Evolutionary conservation across 1,139 yeast genomes (phyloP), one percentile per base, ranked within the genome.

Genomic region (Cylindricascospora bacillispora): DNA sequence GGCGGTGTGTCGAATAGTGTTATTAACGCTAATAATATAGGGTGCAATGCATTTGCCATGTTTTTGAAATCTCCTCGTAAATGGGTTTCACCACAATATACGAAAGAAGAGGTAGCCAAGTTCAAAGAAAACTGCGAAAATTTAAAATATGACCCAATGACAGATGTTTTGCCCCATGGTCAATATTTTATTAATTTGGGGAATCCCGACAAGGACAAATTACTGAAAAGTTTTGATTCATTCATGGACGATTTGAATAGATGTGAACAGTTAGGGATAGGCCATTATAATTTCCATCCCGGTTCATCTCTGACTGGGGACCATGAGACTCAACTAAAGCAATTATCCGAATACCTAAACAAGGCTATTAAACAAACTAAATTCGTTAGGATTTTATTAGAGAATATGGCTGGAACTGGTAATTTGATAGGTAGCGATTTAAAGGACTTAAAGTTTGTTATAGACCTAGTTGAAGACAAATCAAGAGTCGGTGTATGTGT

Each of bases 321-420:
- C 47, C 83, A 77, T 47, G 48, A 55, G 3, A 68, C 62, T 17
- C 82, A 93, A 1, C 57, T 86, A 29, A 57, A 57, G 30, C 69
- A 73, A 33, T 61, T 89, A 39, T 95, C 97, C 0, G 63, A 63
- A 12, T 78, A 80, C 39, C 75, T 89, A 42, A 89, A 92, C 52
- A 63, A 59, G 25, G 95, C 93, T 5, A 77, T 81, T 26, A 56
- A 59, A 18, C 73, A 73, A 34, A 89, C 98, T 0, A 45, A 57
- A 4, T 77, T 73, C 48, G 97, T 89, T 20, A 83, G 77, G 49
- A 76, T 89, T 29, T 93, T 89, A 9, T 66, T 92, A 35, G 99
- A 89, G 51, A 89, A 89, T 50, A 89, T 92, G 98, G 95, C 98
- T 0, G 98, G 98, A 9, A 93, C 85, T 43, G 95, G 95, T 5